Conservation (phyloP, 2,329 filamentous ascomycete genomes). For the Hypomyces perniciosus region DNA sequence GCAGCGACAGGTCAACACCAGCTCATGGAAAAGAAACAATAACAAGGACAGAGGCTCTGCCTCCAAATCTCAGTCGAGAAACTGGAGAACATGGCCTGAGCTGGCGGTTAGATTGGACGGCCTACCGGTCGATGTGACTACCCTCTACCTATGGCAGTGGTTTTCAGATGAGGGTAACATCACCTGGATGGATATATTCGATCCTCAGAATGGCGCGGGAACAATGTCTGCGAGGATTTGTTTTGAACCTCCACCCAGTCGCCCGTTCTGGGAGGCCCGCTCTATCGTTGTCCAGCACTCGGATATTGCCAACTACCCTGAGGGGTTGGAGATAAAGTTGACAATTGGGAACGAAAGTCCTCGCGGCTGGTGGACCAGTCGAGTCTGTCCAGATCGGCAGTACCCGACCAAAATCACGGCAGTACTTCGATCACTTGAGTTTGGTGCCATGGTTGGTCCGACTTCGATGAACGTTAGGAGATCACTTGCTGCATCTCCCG, state of each 20-base stretch:
- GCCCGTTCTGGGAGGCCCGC: constrained; percentile 44
- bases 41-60: not conserved
- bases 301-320: constrained; percentile 15
- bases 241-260: constrained; percentile 52
- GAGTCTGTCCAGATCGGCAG: constrained; percentile 10
- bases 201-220: constrained; percentile 20
- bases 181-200: constrained; percentile 50
- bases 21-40: not conserved
- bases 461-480: constrained; percentile 55
- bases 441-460: constrained; percentile 54
- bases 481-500: constrained; percentile 12
- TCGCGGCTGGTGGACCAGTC: constrained; percentile 8
- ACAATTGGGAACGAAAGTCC: constrained; percentile 4
- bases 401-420: constrained; percentile 36
- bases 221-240: constrained; percentile 38
- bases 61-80: not conserved
- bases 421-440: constrained; percentile 44
- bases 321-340: constrained; percentile 18
- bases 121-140: constrained; percentile 32
- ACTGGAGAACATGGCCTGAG: constrained; percentile 32
- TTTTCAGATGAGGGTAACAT: constrained; percentile 50
- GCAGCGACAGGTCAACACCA: not conserved
- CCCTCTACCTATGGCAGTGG: constrained; percentile 43
- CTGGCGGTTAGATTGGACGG: constrained; percentile 26
- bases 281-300: constrained; percentile 23